phyloP scores from a whole-genome alignment of 2,329 filamentous ascomycete genomes.

The Fusarium austroafricanum region DNA sequence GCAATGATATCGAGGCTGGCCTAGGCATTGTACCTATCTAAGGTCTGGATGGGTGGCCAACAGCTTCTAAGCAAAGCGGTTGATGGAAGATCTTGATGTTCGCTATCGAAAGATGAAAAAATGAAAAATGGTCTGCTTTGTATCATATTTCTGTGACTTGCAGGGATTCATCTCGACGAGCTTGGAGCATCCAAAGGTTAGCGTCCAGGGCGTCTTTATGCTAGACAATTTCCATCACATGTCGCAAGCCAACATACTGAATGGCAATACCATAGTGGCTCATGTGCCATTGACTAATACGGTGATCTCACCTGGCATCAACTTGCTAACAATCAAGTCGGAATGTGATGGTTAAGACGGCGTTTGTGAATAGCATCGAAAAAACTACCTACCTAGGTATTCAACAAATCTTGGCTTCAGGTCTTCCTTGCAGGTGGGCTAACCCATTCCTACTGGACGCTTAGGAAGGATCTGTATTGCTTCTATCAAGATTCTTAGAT shows the following conservation, averaged over 20 bases:
- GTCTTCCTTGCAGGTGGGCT: neutral
- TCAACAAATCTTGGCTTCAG: too few species aligned
- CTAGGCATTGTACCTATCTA: too few species aligned
- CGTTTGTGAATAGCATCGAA: neutral
- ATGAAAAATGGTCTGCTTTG: neutral
- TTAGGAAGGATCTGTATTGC: constrained; percentile 15
- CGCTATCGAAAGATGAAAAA: neutral
- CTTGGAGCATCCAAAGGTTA: neutral
- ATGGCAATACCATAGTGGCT: neutral
- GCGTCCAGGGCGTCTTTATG: neutral
- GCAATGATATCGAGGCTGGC: neutral
- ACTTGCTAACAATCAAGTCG: neutral
- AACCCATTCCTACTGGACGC: neutral
- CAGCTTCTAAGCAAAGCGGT: neutral
- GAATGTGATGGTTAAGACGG: neutral
- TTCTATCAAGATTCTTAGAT: constrained; percentile 13
- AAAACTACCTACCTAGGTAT: too few species aligned
- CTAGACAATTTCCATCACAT: neutral
- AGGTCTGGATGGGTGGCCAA: neutral
- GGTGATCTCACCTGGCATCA: neutral
- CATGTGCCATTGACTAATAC: neutral
- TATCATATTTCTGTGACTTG: neutral
- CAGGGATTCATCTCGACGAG: neutral
- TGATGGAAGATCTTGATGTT: constrained; percentile 2
- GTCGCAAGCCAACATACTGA: neutral